Evolutionary conservation across 2,329 filamentous ascomycete species (phyloP), one percentile per base, ranked within the genome.

Genomic region (Phialophora tarda): DNA sequence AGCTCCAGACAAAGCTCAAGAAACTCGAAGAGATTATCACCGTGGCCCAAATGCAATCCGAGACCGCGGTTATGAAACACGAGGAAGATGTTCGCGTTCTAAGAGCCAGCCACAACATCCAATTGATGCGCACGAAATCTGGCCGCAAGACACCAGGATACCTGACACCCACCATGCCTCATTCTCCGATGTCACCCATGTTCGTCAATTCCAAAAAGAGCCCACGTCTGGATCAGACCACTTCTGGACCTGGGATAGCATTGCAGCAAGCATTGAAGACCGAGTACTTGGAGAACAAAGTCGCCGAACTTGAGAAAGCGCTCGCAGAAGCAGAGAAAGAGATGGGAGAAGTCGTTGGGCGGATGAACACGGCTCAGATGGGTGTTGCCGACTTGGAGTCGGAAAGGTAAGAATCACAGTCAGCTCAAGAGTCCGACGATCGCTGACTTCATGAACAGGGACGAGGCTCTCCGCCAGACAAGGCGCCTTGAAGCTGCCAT

Each of bases 281-380:
- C 60, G 86, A 91, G 67, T 83, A 86, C 65, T 86, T 99, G 38
- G 91, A 93, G 76, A 86, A 87, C 67, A 88, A 90, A 67, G 91
- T 98, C 7, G 82, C 87, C 64, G 92, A 97, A 79, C 86, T 99
- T 2, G 95, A 99, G 81, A 89, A 87, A 73, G 90, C 93, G 17
- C 83, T 96, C 12, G 80, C 85, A 4, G 86, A 92, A 70, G 90
- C 92, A 17, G 92, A 95, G 74, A 81, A 82, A 58, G 91, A 94
- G 79, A 94, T 95, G 90, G 88, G 92, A 75, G 88, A 92, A 77
- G 91, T 95, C 7, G 90, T 96, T 7, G 84, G 88, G 67, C 85
- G 90, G 69, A 94, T 96, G 89, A 94, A 92, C 78, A 83, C 84
- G 72, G 91, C 91, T 10, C 91, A 95, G 80, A 91, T 93, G 73